phyloP scores from a whole-genome alignment of 2,329 filamentous ascomycete genomes.

The Diaporthe nobilis region DNA sequence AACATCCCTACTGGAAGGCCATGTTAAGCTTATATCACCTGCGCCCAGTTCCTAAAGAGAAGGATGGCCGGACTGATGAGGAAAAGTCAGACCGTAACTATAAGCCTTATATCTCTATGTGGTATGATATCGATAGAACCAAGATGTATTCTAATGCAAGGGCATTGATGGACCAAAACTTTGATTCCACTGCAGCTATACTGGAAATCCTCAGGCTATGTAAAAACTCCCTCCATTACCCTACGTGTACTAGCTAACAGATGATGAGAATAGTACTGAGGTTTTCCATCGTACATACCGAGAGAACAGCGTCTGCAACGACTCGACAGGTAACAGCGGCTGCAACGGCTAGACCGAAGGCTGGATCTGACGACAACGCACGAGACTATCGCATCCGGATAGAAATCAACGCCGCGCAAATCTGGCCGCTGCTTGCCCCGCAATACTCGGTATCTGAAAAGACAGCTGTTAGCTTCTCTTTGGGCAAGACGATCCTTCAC shows the following conservation, averaged over 20 bases:
- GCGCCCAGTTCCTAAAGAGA: neutral
- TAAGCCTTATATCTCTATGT: neutral
- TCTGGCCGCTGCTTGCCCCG: neutral
- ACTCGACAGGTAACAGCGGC: neutral
- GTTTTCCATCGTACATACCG: neutral
- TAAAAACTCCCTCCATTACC: neutral
- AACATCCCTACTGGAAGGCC: constrained; percentile 16
- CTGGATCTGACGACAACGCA: neutral
- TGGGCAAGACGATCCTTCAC: neutral
- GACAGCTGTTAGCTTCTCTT: neutral
- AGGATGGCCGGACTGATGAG: neutral
- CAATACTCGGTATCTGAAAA: constrained; percentile 8
- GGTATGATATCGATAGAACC: neutral
- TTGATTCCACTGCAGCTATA: constrained; percentile 1
- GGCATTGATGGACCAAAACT: neutral
- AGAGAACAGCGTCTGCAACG: neutral
- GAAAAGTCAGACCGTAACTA: neutral
- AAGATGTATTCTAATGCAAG: constrained; percentile 1
- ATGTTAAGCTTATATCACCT: constrained; percentile 5
- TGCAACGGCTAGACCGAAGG: neutral
- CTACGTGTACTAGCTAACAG: neutral
- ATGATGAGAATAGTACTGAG: neutral
- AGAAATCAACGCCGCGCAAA: neutral
- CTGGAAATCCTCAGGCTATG: neutral
- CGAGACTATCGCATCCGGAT: neutral